phyloP scores from a whole-genome alignment of 2,329 filamentous ascomycete genomes.

The Cladophialophora yegresii region DNA sequence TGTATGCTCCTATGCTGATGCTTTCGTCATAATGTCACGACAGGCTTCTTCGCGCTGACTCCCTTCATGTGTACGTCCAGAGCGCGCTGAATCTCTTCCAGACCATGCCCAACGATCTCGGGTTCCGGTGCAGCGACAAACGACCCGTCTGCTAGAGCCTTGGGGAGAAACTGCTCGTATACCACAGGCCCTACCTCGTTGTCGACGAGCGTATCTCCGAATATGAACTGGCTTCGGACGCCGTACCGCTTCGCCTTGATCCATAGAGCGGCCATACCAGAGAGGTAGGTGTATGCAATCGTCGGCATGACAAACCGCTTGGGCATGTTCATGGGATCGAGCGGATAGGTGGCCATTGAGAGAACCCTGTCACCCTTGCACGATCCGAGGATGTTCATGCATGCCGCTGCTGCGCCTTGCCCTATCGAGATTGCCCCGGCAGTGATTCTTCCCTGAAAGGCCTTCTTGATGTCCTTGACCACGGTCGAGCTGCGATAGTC shows the following conservation, averaged over 20 bases:
- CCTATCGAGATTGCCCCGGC: constrained; percentile 33
- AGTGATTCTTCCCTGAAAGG: constrained; percentile 32
- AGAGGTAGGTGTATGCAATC: constrained; percentile 18
- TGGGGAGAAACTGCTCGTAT: constrained; percentile 46
- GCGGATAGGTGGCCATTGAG: constrained; percentile 26
- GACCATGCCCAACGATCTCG: constrained; percentile 45
- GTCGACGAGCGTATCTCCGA: constrained; percentile 24
- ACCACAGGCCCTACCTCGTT: constrained; percentile 38
- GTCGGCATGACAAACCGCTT: constrained; percentile 16
- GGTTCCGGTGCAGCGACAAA: constrained; percentile 47
- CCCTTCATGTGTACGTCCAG: constrained; percentile 45
- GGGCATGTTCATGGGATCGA: constrained; percentile 9
- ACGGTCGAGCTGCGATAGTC: constrained; percentile 47
- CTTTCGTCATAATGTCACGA: constrained; percentile 38
- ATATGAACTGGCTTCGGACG: constrained; percentile 32
- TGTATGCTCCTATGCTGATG: background rate
- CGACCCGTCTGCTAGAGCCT: constrained; percentile 43
- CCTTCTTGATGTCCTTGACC: constrained; percentile 39
- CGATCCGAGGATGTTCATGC: constrained; percentile 31
- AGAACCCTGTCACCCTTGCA: constrained; percentile 33
- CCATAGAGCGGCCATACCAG: constrained; percentile 16
- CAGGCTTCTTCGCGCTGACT: constrained; percentile 49
- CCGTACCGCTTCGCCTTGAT: constrained; percentile 26
- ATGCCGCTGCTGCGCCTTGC: constrained; percentile 31
- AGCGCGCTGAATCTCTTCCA: constrained; percentile 48